Conservation (phyloP, 305 asterid genomes). For the Fraxinus ornus region DNA sequence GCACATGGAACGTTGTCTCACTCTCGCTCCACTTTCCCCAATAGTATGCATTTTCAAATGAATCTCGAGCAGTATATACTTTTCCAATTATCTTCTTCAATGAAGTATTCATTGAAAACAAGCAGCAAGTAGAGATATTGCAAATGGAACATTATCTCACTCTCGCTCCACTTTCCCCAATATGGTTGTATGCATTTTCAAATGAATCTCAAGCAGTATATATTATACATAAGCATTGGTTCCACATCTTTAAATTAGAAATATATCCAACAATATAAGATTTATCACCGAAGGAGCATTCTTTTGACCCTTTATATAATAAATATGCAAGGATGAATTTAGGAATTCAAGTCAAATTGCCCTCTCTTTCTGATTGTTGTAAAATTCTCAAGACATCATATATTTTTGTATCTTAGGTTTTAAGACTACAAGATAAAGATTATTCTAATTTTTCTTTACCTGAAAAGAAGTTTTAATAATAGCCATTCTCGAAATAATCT, state of each 20-base stretch:
- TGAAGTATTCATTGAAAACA: neutral
- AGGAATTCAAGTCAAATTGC: neutral
- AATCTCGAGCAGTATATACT: neutral
- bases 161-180: neutral
- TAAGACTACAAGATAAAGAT: neutral
- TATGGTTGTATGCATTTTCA: neutral
- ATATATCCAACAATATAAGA: neutral
- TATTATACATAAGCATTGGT: neutral
- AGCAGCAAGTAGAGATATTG: neutral
- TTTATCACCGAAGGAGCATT: neutral
- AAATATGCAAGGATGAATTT: neutral
- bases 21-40: neutral
- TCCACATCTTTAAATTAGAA: neutral
- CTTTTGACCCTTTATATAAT: neutral
- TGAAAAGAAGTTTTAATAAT: neutral
- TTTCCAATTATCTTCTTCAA: neutral
- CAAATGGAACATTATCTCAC: neutral
- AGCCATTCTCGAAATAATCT: neutral
- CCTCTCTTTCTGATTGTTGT: neutral
- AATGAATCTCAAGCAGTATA: neutral
- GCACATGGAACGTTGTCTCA: neutral
- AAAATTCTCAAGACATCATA: neutral
- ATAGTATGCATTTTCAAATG: neutral
- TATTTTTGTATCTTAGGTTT: neutral
- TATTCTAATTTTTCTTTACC: neutral